A percentile compares a stretch with the other conserved stretches of the same genome.
Evolutionary conservation across 768 basidiomycete genomes (phyloP).

Genomic region (Termitomyces sp.): DNA sequence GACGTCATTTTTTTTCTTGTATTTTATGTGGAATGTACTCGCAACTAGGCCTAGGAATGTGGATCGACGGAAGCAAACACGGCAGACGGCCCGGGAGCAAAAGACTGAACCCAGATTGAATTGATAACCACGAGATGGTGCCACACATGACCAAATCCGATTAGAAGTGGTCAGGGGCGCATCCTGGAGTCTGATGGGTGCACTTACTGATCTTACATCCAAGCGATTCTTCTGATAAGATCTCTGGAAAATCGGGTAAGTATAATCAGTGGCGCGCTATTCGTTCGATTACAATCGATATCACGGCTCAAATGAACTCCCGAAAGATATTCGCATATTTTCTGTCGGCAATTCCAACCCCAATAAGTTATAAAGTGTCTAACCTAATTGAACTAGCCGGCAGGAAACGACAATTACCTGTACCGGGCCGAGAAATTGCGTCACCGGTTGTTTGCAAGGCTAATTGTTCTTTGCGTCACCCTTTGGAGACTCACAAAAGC

Average conservation of each 20-base stretch:
- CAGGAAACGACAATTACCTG: too few relatives aligned
- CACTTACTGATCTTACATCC: too few relatives aligned
- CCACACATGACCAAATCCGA: constrained; percentile 15
- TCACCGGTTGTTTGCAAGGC: too few relatives aligned
- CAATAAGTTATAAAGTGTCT: too few relatives aligned
- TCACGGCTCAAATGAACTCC: neutral
- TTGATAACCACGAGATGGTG: neutral
- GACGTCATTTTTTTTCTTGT: neutral
- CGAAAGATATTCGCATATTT: too few relatives aligned
- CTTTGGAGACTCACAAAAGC: too few relatives aligned
- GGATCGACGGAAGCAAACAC: constrained; percentile 29
- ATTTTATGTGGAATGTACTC: neutral
- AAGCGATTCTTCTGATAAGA: neutral
- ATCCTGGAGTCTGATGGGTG: neutral
- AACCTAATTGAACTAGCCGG: too few relatives aligned
- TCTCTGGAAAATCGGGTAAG: neutral
- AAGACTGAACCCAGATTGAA: neutral
- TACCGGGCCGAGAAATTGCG: too few relatives aligned
- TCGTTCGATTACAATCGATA: neutral
- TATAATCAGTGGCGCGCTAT: neutral
- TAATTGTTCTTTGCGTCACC: too few relatives aligned
- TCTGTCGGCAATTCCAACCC: too few relatives aligned
- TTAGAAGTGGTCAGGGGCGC: neutral
- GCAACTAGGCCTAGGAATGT: neutral
- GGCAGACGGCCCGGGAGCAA: constrained; percentile 24